Base-by-base conservation (phyloP, 257 asterid genomes). In the Voacanga thouarsii region DNA sequence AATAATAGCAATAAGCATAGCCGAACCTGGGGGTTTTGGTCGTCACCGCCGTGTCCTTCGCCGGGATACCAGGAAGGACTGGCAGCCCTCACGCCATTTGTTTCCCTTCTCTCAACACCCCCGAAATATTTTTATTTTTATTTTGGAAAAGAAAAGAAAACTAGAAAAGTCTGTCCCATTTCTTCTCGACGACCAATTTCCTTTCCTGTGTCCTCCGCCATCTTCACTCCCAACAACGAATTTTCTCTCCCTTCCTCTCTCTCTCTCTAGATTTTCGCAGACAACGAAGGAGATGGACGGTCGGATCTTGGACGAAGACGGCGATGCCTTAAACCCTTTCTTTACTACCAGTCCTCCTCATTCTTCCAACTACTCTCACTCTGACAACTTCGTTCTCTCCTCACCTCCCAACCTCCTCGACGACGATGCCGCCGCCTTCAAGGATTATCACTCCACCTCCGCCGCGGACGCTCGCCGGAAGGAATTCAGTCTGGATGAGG, bases 241-340 rank as follows among this genome's bases (percentile, higher is more conserved):
- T 12, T 7, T 55, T 47, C 53, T 75, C 64, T 73, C 76, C 65
- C 75, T 81, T 82, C 14, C 66, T 39, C 43, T 19, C 47, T 53
- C 44, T 72, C 56, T 72, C 76, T 82, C 83, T 76, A 79, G 80
- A 82, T 85, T 76, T 72, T 77, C 82, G 81, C 76, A 82, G 37
- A 77, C 80, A 74, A 18, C 77, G 50, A 50, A 43, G 57, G 39
- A 78, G 33, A 92, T 91, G 97, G 92, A 89, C 41, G 88, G 84
- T 72, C 90, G 84, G 75, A 82, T 82, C 87, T 89, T 79, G 73
- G 90, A 84, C 75, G 87, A 68, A 43, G 87, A 79, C 83, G 82
- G 82, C 79, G 84, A 49, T 28, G 11, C 30, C 64, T 78, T 78
- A 74, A 74, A 78, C 78, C 79, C 84, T 26, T 82, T 86, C 67